These are phyloP conservation scores for Patellifolia procumbens DNA, from an alignment of 179 eudicot species.

Conservation along the genomic window DNA sequence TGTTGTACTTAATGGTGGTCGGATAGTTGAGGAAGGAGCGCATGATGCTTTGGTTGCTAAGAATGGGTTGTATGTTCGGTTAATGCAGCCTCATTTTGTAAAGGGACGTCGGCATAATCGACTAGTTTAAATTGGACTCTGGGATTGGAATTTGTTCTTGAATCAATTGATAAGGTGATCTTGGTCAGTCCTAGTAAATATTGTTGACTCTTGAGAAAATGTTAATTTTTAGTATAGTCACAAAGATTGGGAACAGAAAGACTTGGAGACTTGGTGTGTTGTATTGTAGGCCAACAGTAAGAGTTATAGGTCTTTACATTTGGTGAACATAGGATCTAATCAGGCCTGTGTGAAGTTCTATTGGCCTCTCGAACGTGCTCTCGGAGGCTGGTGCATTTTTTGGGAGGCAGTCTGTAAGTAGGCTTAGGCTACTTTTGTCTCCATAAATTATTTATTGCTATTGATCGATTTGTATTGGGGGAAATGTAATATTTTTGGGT, in stretches of 20 bases:
- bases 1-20: slow-evolving; percentile 95
- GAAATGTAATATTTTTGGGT: slow-evolving; percentile 39
- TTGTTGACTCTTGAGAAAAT: slow-evolving; percentile 19
- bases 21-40: slow-evolving; percentile 91
- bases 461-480: slow-evolving; percentile 25
- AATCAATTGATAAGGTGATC: slow-evolving; percentile 4
- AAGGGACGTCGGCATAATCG: slow-evolving; percentile 91
- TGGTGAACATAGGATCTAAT: slow-evolving; percentile 17
- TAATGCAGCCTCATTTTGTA: slow-evolving; percentile 95
- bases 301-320: not conserved
- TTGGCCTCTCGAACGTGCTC: slow-evolving; percentile 26
- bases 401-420: slow-evolving; percentile 26
- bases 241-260: not conserved
- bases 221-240: slow-evolving; percentile 1
- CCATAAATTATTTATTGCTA: slow-evolving; percentile 21
- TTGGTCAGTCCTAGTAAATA: not conserved
- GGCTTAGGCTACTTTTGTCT: slow-evolving; percentile 23
- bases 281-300: slow-evolving; percentile 9
- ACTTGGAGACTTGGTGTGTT: slow-evolving; percentile 12
- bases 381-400: slow-evolving; percentile 29
- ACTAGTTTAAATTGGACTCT: slow-evolving; percentile 38
- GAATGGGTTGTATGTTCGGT: slow-evolving; percentile 83
- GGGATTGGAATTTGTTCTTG: slow-evolving; percentile 1
- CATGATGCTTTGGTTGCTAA: slow-evolving; percentile 72
- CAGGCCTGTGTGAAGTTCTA: slow-evolving; percentile 28